These are phyloP conservation scores for Dissoconium aciculare DNA, from an alignment of 2,329 filamentous ascomycete genomes.

Conservation along the genomic window DNA sequence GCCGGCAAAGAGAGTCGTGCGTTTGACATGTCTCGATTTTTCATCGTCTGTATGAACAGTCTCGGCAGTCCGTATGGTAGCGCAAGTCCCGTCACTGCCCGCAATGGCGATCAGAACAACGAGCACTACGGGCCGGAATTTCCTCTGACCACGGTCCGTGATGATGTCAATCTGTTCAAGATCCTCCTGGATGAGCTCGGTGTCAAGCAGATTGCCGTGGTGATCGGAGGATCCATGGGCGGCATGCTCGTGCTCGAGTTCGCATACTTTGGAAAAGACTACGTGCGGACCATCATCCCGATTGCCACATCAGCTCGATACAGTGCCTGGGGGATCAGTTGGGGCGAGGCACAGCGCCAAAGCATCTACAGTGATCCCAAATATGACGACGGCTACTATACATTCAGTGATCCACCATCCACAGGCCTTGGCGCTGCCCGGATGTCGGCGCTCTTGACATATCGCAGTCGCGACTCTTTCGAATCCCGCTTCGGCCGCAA, in stretches of 20 bases:
- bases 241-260: conserved; percentile 87
- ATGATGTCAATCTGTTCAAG: conserved; percentile 83
- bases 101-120: conserved; percentile 59
- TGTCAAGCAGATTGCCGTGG: conserved; percentile 61
- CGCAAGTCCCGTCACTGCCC: conserved; percentile 77
- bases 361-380: conserved; percentile 97
- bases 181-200: conserved; percentile 67
- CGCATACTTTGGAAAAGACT: conserved; percentile 78
- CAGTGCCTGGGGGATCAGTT: conserved; percentile 82
- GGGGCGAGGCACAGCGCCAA: conserved; percentile 77
- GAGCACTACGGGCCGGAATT: conserved; percentile 90
- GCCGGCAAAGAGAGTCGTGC: conserved; percentile 30
- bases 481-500: conserved; percentile 91
- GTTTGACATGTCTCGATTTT: conserved; percentile 72
- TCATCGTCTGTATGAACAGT: conserved; percentile 75
- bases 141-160: conserved; percentile 82
- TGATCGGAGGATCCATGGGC: conserved; percentile 72
- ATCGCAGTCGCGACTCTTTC: conserved; percentile 92
- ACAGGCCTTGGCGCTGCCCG: conserved; percentile 84
- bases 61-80: conserved; percentile 74
- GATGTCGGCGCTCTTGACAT: conserved; percentile 92
- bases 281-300: conserved; percentile 64
- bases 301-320: conserved; percentile 75
- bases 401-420: conserved; percentile 69
- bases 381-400: conserved; percentile 93